These are phyloP conservation scores for Eleusine coracana DNA, from an alignment of 176 grass and related monocot species.

Conservation along the genomic window DNA sequence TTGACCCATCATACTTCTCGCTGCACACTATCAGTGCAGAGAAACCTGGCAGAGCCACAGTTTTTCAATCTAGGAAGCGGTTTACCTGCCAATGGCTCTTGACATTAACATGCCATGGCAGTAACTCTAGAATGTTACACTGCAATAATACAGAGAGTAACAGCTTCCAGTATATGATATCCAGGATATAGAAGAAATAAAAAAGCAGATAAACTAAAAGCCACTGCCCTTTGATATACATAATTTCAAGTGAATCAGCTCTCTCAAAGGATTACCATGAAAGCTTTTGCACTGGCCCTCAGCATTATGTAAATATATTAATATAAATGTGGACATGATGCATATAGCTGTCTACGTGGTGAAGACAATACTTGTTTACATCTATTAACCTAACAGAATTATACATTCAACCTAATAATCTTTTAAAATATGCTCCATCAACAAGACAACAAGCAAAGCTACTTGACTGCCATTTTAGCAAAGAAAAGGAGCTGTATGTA, in stretches of 20 bases:
- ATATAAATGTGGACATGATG: not conserved
- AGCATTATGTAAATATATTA: not conserved
- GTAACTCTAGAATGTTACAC: constrained; percentile 47
- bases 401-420: not conserved
- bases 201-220: not conserved
- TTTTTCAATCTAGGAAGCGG: constrained; percentile 72
- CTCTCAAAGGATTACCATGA: not conserved
- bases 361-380: not conserved
- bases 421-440: not conserved
- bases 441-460: not conserved
- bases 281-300: not conserved
- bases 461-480: not conserved
- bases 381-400: not conserved
- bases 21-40: constrained; percentile 95
- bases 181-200: not conserved
- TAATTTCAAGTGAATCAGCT: constrained; percentile 8
- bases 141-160: constrained; percentile 44
- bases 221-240: not conserved
- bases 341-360: not conserved
- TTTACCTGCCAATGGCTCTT: constrained; percentile 65
- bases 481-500: not conserved
- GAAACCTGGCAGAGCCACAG: constrained; percentile 80
- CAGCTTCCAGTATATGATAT: constrained; percentile 58
- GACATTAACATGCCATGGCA: constrained; percentile 77
- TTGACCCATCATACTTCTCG: constrained; percentile 87